A percentile compares a stretch with the other conserved stretches of the same genome.
Conservation (phyloP, 2,329 filamentous ascomycete species). For the Alternaria angustiovoidea region DNA sequence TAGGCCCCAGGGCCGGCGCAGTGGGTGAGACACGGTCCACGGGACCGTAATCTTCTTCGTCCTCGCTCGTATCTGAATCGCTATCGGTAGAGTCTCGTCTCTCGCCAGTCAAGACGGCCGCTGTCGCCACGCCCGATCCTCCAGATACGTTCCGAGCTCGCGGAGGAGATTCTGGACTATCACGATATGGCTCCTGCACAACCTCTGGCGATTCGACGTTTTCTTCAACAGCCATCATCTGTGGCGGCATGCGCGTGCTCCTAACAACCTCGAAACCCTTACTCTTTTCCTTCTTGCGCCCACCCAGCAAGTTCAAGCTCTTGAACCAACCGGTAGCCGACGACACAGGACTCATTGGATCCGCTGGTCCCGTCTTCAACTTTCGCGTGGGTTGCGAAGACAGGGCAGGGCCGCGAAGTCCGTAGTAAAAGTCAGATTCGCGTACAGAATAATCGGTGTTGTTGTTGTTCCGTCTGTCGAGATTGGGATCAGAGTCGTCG, state of each 20-base stretch:
- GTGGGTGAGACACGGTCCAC: constrained; percentile 57
- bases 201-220: constrained; percentile 61
- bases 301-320: constrained; percentile 69
- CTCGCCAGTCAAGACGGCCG: constrained; percentile 23
- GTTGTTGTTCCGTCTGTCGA: constrained; percentile 65
- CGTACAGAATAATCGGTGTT: constrained; percentile 86
- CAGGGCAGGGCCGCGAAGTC: constrained; percentile 85
- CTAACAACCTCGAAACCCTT: constrained; percentile 98
- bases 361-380: constrained; percentile 90
- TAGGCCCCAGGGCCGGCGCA: constrained; percentile 66
- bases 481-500: constrained; percentile 63
- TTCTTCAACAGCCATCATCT: constrained; percentile 71
- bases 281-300: constrained; percentile 90
- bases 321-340: constrained; percentile 92
- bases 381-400: constrained; percentile 82
- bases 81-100: constrained; percentile 57
- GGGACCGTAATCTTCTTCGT: constrained; percentile 49
- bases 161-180: constrained; percentile 54
- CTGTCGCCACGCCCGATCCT: constrained; percentile 25
- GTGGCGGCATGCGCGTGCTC: constrained; percentile 80
- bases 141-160: constrained; percentile 11
- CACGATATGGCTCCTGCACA: constrained; percentile 60
- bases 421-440: constrained; percentile 97
- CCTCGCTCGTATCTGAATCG: constrained; percentile 50
- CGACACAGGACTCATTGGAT: constrained; percentile 89